A percentile compares a stretch with the other conserved stretches of the same genome.
These are phyloP conservation scores for Lineolata rhizophorae DNA, from an alignment of 495 filamentous ascomycete species.

Conservation along the genomic window DNA sequence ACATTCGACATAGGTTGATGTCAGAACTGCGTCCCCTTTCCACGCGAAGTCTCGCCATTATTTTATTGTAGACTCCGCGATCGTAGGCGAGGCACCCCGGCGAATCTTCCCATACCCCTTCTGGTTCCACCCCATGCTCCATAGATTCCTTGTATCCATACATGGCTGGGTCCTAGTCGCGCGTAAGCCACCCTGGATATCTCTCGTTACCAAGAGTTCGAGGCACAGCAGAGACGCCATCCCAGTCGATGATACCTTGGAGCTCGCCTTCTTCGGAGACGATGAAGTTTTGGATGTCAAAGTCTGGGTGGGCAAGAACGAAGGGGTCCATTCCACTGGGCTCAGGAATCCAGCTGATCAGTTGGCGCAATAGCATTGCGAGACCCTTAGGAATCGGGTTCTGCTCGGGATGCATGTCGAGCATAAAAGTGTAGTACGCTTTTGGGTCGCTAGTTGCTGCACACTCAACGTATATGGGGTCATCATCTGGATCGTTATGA, in stretches of 20 bases:
- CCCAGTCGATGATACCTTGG: conserved; percentile 25
- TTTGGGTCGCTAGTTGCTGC: not conserved
- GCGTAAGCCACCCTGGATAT: conserved; percentile 19
- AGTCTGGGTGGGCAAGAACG: conserved; percentile 19
- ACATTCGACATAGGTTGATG: too few species aligned
- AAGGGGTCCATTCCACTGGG: conserved; percentile 9
- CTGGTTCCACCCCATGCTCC: too few species aligned
- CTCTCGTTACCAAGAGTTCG: conserved; percentile 11
- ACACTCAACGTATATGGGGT: too few species aligned
- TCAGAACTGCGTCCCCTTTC: too few species aligned
- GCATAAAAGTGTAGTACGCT: not conserved
- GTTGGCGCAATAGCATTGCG: conserved; percentile 7
- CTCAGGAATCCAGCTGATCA: conserved; percentile 10
- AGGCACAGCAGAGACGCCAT: conserved; percentile 15
- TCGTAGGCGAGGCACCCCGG: too few species aligned
- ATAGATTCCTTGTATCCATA: not conserved
- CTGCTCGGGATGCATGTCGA: conserved; percentile 2
- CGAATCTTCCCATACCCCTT: too few species aligned
- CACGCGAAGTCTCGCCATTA: too few species aligned
- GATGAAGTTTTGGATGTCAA: conserved; percentile 20
- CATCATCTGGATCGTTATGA: not conserved
- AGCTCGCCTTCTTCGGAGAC: conserved; percentile 19
- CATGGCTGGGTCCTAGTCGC: conserved; percentile 12
- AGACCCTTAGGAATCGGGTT: conserved; percentile 7
- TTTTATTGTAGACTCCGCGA: too few species aligned